Base-by-base conservation (phyloP, 1,139 yeast species). In the Yamadazyma pseudoaaseri region DNA sequence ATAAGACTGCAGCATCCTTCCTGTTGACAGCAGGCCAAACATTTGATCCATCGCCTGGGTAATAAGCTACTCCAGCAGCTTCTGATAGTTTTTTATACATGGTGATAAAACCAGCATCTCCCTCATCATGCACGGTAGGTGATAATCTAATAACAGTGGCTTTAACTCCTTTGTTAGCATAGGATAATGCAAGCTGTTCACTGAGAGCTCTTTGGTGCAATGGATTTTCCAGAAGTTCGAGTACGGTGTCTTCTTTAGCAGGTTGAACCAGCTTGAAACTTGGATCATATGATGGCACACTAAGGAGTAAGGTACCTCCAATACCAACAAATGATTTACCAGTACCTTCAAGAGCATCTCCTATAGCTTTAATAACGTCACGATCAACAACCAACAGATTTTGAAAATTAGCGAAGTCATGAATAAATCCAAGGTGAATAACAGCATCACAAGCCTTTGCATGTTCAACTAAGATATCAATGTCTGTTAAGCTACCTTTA, bases 21-120 rank as follows among this genome's bases (percentile, higher is more conserved):
- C 42, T 43, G 29, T 58, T 49, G n/a, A 56, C 57, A 3, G 62
- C 55, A 5, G 60, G 39, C 65, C 65, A 62, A 2, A 32, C 41
- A 33, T 48, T 50, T 7, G 34, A 21, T 8, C 65, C 66, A 5
- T 49, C 54, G 3, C 46, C 62, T 11, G 52, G 20, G 31, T 51
- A 55, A 7, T 35, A 38, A 6, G 54, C 43, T 14, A 30, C 38
- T 2, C 54, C 54, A 3, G 35, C 25, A 10, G 27, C 18, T 16
- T 44, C 37, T 7, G 53, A 52, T 3, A 24, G 16, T 3, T 30
- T 28, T 9, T 45, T 31, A 9, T 51, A 34, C 23, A 16, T 18
- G 16, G 44, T 48, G 21, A 50, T 35, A 23, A 51, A 52, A 2
- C 34, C 48, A 2, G 32, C 13, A 31, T 56, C 63, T 13, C 38